These are phyloP conservation scores for Asterochloris sp. DNA, from an alignment of 139 green algal genomes.

Conservation along the genomic window DNA sequence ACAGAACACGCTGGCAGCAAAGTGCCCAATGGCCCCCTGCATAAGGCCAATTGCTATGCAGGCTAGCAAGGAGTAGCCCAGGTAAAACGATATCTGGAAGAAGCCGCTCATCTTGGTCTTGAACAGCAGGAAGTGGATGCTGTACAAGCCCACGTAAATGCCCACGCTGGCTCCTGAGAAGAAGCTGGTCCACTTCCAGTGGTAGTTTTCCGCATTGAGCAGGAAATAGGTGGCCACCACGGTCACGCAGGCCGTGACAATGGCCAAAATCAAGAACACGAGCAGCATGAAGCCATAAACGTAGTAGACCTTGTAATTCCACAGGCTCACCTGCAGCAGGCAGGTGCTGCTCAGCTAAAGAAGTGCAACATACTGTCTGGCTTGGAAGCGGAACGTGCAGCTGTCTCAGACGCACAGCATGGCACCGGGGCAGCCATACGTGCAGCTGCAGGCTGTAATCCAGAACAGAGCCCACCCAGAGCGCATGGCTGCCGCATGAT, in stretches of 20 bases:
- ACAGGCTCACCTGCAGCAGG: constrained; percentile 9
- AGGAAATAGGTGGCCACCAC: constrained; percentile 98
- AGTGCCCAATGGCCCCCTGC: constrained; percentile 85
- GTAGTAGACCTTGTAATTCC: constrained; percentile 82
- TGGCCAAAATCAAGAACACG: constrained; percentile 91
- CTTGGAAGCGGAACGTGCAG: background rate
- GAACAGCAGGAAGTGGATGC: constrained; percentile 85
- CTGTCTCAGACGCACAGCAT: background rate
- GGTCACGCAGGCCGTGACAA: constrained; percentile 87
- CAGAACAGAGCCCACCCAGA: too few species aligned
- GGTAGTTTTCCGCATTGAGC: constrained; percentile 98
- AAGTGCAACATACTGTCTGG: background rate
- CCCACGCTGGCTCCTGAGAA: constrained; percentile 72
- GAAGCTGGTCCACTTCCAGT: constrained; percentile 97
- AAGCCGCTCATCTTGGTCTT: constrained; percentile 98
- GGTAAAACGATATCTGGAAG: constrained; percentile 97
- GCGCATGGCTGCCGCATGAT: background rate
- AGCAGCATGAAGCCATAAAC: constrained; percentile 99
- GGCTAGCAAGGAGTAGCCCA: constrained; percentile 96
- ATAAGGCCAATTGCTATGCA: constrained; percentile 68
- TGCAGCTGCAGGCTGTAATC: too few species aligned
- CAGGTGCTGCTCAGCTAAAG: background rate
- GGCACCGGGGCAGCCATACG: too few species aligned
- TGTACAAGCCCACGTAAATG: constrained; percentile 91
- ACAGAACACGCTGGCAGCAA: constrained; percentile 82